Evolutionary conservation across 768 basidiomycete genomes (phyloP).

Genomic region (Russula abietina): DNA sequence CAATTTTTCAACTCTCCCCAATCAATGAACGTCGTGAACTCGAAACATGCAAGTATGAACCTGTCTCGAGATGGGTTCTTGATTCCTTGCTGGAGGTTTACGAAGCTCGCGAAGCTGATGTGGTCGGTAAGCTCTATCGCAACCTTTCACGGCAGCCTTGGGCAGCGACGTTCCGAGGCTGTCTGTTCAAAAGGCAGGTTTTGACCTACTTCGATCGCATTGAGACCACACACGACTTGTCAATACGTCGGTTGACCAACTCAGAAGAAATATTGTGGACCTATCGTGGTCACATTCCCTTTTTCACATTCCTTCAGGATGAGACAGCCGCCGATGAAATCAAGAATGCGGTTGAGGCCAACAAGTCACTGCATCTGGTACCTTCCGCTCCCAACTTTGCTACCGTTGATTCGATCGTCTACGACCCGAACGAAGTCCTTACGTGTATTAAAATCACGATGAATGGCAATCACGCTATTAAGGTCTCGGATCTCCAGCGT

Average conservation of each 20-base stretch:
- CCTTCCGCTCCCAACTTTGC: neutral
- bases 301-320: neutral
- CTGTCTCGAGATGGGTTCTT: neutral
- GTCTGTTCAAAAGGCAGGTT: neutral
- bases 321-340: too few relatives aligned
- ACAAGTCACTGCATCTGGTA: neutral
- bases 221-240: neutral
- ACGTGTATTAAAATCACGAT: neutral
- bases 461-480: neutral
- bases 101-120: neutral
- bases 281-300: neutral
- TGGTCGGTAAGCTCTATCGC: neutral
- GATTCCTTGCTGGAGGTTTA: neutral
- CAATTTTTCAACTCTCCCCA: neutral
- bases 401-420: neutral
- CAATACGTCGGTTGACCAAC: neutral
- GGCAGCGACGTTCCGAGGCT: neutral
- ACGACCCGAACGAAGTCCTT: neutral
- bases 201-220: neutral
- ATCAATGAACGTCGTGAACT: neutral
- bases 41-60: neutral
- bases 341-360: too few relatives aligned
- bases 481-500: neutral
- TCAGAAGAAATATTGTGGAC: neutral
- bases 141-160: rapidly evolving